Evolutionary conservation across 176 grass and related monocot species (phyloP).

Genomic region (Zoysia japonica): DNA sequence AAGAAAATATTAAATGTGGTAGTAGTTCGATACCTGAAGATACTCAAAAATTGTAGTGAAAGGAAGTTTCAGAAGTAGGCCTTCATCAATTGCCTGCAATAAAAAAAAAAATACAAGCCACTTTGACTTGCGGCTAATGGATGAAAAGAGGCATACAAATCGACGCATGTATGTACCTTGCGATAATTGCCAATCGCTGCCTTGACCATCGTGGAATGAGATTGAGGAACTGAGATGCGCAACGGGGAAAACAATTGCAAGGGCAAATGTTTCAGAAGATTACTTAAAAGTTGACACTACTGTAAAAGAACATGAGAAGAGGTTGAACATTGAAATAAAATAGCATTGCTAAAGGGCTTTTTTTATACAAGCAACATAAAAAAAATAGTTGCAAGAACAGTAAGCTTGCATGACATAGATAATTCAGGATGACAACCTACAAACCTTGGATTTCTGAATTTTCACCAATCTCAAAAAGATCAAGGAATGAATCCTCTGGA

Average conservation of each 20-base stretch:
- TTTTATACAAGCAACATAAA: not conserved
- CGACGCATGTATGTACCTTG: slow-evolving; percentile 43
- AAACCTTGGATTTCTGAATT: slow-evolving; percentile 85
- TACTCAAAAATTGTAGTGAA: slow-evolving; percentile 98
- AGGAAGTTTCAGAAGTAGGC: slow-evolving; percentile 78
- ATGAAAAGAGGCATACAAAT: slow-evolving; percentile 4
- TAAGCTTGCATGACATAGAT: slow-evolving; percentile 11
- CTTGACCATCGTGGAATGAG: slow-evolving; percentile 59
- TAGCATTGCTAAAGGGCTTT: not conserved
- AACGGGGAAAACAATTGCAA: slow-evolving; percentile 14
- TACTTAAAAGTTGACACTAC: not conserved
- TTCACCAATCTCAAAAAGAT: slow-evolving; percentile 67
- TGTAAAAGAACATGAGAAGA: not conserved
- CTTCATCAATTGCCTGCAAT: slow-evolving; percentile 70
- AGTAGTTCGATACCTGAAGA: slow-evolving; percentile 66
- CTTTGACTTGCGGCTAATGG: slow-evolving; percentile 7
- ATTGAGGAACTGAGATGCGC: slow-evolving; percentile 62
- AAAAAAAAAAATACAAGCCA: slow-evolving; percentile 34
- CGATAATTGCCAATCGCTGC: slow-evolving; percentile 62
- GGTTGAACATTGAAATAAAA: not conserved
- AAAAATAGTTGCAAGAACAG: not conserved
- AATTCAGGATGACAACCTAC: slow-evolving; percentile 24
- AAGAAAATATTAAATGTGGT: not conserved
- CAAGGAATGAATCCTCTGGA: slow-evolving; percentile 82
- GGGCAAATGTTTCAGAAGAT: slow-evolving; percentile 23